Base-by-base conservation (phyloP, 768 basidiomycete genomes). In the Suillus variegatus region DNA sequence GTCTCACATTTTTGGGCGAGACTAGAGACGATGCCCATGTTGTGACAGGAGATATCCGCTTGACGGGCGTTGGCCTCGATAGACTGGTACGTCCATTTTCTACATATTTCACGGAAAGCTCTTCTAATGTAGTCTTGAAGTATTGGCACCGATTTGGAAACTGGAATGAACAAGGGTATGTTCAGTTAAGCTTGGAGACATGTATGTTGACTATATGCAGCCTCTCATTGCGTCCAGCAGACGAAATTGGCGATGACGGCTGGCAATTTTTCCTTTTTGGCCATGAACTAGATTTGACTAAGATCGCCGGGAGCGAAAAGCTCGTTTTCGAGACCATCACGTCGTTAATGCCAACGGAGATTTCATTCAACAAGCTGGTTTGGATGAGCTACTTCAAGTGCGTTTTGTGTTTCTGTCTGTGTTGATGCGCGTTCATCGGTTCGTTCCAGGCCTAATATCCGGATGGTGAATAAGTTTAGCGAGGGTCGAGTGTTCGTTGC, bases 61-160 rank as follows among this genome's bases (percentile, higher is more conserved):
- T 83, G 1, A 75, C 2, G 13, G 60, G 51, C 22, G 13, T 82
- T 49, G 81, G 79, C 5, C 69, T 84, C n/a, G 75, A 77, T 40
- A 68, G 72, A 28, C 77, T 81, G 64, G 82, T 81, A 62, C 51
- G 79, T 67, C n/a, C n/a, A 7, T 51, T 13, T 62, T 38, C 22
- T 22, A 20, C 28, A 41, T 12, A 40, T 22, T n/a, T 2, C 2
- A 51, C 7, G 10, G 20, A 51, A n/a, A 13, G 35, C n/a, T 13
- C 18, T 38, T 18, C 41, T n/a, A 13, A 6, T 38, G 16, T 14
- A n/a, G 36, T 55, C 20, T 55, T 13, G 41, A 22, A 84, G 82
- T 70, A 77, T 63, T 83, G 82, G 82, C 82, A 83, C 67, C 81
- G 81, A 72, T 84, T 82, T 82, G 82, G 83, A 1, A 79, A 81